Conservation (phyloP, 2,329 filamentous ascomycete genomes). For the Claviceps paspali region DNA sequence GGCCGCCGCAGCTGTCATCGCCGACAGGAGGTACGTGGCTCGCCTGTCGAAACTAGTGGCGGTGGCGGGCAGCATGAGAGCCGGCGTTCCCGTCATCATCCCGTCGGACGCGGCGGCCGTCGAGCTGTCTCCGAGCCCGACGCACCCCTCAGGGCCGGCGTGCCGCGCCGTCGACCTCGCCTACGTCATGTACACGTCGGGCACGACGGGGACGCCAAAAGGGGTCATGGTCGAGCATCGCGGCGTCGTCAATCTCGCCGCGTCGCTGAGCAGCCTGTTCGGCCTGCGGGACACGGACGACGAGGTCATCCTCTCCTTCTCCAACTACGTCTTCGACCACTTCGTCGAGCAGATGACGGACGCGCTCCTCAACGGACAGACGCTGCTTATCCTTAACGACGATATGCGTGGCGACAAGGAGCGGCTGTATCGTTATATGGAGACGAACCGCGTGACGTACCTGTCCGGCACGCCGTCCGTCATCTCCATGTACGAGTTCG, state of each 20-base stretch:
- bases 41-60: not conserved
- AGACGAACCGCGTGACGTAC: conserved; percentile 1
- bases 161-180: conserved; percentile 7
- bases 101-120: not conserved
- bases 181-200: conserved; percentile 30
- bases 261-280: not conserved
- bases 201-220: conserved; percentile 33
- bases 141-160: not conserved
- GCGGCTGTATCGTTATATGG: not conserved
- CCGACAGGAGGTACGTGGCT: not conserved
- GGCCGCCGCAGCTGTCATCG: not conserved
- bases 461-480: conserved; percentile 1
- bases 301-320: conserved; percentile 3
- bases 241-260: conserved; percentile 2
- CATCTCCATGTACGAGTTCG: conserved; percentile 1
- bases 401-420: not conserved
- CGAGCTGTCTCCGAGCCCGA: not conserved
- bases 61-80: too few species aligned
- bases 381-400: conserved; percentile 1
- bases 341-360: conserved; percentile 1
- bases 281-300: conserved; percentile 1
- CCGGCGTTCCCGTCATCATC: too few species aligned
- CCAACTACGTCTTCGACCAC: conserved; percentile 2
- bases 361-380: not conserved
- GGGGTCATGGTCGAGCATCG: conserved; percentile 18